A percentile compares a stretch with the other conserved stretches of the same genome.
phyloP scores from a whole-genome alignment of 2,329 filamentous ascomycete species.

The Fusarium musae region DNA sequence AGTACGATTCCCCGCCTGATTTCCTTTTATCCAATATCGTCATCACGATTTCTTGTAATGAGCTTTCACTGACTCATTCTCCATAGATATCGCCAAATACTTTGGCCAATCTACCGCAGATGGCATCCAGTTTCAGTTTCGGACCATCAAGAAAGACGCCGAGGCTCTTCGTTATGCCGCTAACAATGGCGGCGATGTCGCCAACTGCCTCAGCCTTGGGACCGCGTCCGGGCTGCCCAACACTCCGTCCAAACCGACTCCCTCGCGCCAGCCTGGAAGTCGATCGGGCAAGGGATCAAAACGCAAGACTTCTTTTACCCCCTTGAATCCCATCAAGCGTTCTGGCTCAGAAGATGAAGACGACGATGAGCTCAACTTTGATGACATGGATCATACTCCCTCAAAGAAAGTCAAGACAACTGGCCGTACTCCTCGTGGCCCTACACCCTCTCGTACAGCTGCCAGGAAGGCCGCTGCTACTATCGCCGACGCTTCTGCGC shows the following conservation, averaged over 20 bases:
- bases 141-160: slow-evolving; percentile 64
- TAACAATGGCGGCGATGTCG: slow-evolving; percentile 58
- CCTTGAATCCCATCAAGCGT: slow-evolving; percentile 43
- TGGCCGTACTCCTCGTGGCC: slow-evolving; percentile 32
- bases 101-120: slow-evolving; percentile 68
- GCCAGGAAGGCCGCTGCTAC: slow-evolving; percentile 50
- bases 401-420: slow-evolving; percentile 50
- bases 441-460: slow-evolving; percentile 47
- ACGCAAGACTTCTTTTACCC: slow-evolving; percentile 30
- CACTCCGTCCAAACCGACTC: slow-evolving; percentile 47
- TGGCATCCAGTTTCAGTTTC: slow-evolving; percentile 71
- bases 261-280: slow-evolving; percentile 37
- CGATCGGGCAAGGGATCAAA: slow-evolving; percentile 46
- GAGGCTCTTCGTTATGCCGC: slow-evolving; percentile 58
- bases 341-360: slow-evolving; percentile 43
- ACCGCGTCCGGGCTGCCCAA: slow-evolving; percentile 37
- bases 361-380: slow-evolving; percentile 46
- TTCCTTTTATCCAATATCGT: neutral
- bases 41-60: neutral
- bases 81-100: slow-evolving; percentile 67
- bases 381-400: slow-evolving; percentile 51
- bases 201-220: slow-evolving; percentile 50
- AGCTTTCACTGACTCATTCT: slow-evolving; percentile 4
- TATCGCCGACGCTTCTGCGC: slow-evolving; percentile 46
- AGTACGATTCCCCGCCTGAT: slow-evolving; percentile 49